Conservation (phyloP, 1,139 yeast species). For the Pichia kudriavzevii region DNA sequence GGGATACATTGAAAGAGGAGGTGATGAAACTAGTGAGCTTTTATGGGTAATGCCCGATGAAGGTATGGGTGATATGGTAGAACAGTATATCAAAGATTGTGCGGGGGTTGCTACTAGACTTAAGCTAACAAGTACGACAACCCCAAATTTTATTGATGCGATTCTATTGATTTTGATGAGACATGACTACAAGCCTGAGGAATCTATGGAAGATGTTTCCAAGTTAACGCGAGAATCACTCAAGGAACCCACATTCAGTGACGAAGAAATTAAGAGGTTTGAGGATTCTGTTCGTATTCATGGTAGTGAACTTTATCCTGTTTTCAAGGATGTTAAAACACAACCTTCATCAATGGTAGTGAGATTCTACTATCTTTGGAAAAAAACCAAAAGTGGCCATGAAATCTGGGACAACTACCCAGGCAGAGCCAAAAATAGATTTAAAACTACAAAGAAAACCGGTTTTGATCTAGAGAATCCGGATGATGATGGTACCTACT, state of each 20-base stretch:
- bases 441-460: conserved; percentile 33
- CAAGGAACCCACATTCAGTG: conserved; percentile 67
- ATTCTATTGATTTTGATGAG: conserved; percentile 50
- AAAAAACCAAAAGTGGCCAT: conserved; percentile 71
- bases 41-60: conserved; percentile 51
- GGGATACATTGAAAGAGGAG: conserved; percentile 85
- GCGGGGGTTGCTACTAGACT: conserved; percentile 48
- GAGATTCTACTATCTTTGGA: conserved; percentile 83
- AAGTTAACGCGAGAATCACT: conserved; percentile 50
- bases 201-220: conserved; percentile 36
- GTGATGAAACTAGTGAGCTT: conserved; percentile 59
- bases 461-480: conserved; percentile 41
- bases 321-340: conserved; percentile 57
- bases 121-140: conserved; percentile 36
- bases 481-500: conserved; percentile 68
- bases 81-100: conserved; percentile 49
- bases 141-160: conserved; percentile 79
- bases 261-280: conserved; percentile 57
- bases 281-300: conserved; percentile 66
- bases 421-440: conserved; percentile 57
- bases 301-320: conserved; percentile 80
- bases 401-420: conserved; percentile 77
- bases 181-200: conserved; percentile 40
- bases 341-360: conserved; percentile 75
- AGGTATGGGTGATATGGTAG: conserved; percentile 35